Percentiles rank a stretch among this genome's conserved stretches.
Evolutionary conservation across 805 yeast genomes (phyloP).

Genomic region (Wickerhamiella lipophila): DNA sequence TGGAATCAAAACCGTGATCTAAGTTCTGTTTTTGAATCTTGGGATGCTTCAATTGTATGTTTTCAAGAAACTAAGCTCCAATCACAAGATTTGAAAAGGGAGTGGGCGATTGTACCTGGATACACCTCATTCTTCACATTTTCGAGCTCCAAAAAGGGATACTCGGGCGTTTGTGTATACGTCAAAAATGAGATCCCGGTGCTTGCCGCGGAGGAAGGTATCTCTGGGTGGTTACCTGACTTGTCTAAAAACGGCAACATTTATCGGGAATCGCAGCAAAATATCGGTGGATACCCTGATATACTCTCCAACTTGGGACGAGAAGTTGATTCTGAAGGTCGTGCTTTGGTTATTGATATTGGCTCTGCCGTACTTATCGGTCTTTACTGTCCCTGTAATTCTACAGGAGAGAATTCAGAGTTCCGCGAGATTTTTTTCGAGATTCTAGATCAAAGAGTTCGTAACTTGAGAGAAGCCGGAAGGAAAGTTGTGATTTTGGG

Average conservation of each 20-base stretch:
- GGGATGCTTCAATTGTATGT: conserved; percentile 65
- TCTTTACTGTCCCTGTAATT: conserved; percentile 85
- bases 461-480: conserved; percentile 39
- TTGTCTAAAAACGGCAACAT: conserved; percentile 17
- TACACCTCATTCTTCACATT: conserved; percentile 56
- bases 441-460: conserved; percentile 48
- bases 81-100: conserved; percentile 34
- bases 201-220: conserved; percentile 75
- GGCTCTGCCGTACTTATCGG: conserved; percentile 36
- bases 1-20: conserved; percentile 47
- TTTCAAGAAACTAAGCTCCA: conserved; percentile 77
- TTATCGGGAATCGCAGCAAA: neutral
- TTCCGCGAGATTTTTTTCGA: conserved; percentile 44
- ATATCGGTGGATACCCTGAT: conserved; percentile 62
- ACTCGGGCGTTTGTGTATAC: conserved; percentile 85
- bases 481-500: conserved; percentile 74
- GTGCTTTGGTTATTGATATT: conserved; percentile 65
- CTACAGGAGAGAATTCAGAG: conserved; percentile 55
- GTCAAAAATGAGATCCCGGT: conserved; percentile 43
- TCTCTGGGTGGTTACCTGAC: conserved; percentile 46
- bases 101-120: conserved; percentile 40
- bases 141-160: conserved; percentile 62
- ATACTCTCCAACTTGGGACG: conserved; percentile 30
- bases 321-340: conserved; percentile 67
- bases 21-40: conserved; percentile 26